phyloP scores from a whole-genome alignment of 306 rosid species.

The Trifolium fragiferum region DNA sequence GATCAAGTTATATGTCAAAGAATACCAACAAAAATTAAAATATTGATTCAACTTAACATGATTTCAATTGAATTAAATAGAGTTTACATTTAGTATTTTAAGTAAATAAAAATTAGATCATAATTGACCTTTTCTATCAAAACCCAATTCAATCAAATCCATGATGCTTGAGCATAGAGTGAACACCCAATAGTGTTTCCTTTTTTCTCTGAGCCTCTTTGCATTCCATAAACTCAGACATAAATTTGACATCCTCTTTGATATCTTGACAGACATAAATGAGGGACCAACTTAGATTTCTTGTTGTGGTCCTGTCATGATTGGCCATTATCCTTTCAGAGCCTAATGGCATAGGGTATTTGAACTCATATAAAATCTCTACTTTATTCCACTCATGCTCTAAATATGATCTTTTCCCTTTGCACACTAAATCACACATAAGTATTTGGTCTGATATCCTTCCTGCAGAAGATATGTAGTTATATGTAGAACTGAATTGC shows the following conservation, averaged over 20 bases:
- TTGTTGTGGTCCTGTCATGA: not conserved
- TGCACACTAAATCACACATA: constrained; percentile 29
- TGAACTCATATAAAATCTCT: constrained; percentile 31
- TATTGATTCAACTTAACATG: not conserved
- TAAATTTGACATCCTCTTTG: constrained; percentile 16
- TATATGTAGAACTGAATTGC: constrained; percentile 19
- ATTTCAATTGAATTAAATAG: constrained; percentile 1
- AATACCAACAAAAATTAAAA: not conserved
- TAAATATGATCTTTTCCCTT: not conserved
- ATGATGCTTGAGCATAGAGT: not conserved
- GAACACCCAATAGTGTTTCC: constrained; percentile 5
- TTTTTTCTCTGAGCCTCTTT: constrained; percentile 10
- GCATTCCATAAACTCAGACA: not conserved
- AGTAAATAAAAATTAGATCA: not conserved
- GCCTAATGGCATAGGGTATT: constrained; percentile 20
- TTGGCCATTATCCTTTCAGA: not conserved
- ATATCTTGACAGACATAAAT: not conserved
- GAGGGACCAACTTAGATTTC: constrained; percentile 1
- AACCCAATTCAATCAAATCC: not conserved
- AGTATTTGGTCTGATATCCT: not conserved
- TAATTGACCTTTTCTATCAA: not conserved
- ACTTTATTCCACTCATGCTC: constrained; percentile 28
- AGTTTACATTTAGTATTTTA: not conserved
- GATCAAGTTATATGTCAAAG: not conserved
- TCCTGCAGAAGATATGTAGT: not conserved